Base-by-base conservation (phyloP, 441 rosid species). In the Hypseocharis bilobata region DNA sequence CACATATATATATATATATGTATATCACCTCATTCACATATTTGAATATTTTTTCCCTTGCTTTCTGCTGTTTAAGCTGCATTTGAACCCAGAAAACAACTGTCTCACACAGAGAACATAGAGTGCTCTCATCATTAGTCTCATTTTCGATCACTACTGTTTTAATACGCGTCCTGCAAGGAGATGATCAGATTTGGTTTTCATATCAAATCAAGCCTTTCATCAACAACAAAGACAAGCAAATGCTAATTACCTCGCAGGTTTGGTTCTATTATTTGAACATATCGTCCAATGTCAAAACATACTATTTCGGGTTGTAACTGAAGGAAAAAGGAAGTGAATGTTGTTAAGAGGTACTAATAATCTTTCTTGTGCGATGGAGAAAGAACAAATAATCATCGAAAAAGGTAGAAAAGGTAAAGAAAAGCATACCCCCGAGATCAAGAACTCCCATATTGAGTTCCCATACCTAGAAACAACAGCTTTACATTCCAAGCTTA, bases 51-150 rank as follows among this genome's bases (percentile, higher is more conserved):
- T 36, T 66, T n/a, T 79, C 80, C 80, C 78, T 80, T 14, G 83
- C 63, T 71, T 73, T 82, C 67, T 82, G 74, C 54, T 82, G 79
- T 57, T 72, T 82, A 44, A 83, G 80, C 74, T 83, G 85, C 69
- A 82, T 70, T 72, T 86, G 86, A 66, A 82, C 64, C 86, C 91
- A 80, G 67, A 77, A 82, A 55, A 78, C 77, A 22, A 82, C 70
- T 83, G 81, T 86, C 79, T 82, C 85, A 42, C 85, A 82, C 65
- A 84, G 74, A 59, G 85, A 71, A 58, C 91, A 82, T 5, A 69
- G 3, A 3, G 76, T 60, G 62, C 64, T 71, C 62, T 78, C 80
- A 14, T 71, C 65, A 6, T 11, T 30, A 1, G 67, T 66, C 57
- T 44, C 61, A 25, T 66, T 70, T 42, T 65, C 61, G 44, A 70